Evolutionary conservation across 202 grass and related monocot genomes (phyloP), one percentile per base, ranked within the genome.

Genomic region (Digitaria exilis): DNA sequence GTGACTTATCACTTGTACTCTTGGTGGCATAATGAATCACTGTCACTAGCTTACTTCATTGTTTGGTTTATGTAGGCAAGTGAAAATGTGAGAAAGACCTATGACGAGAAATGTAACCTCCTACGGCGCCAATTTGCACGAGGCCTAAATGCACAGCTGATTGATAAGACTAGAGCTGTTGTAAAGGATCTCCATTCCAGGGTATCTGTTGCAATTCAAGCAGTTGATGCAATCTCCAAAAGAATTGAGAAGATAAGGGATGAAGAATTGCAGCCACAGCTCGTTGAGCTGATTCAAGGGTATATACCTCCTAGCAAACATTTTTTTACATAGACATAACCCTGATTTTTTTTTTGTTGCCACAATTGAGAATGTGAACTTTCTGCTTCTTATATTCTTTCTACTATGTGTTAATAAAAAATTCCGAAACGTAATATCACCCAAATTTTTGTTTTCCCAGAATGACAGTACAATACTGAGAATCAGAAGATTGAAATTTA

Each of bases 241-340:
- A 94, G 93, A 90, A 99, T 96, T 30, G 93, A 99, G 84, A 94
- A 92, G 84, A 87, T 99, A 85, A 90, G 96, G 71, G 96, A 99
- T 86, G 89, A 91, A 66, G 96, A 98, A 85, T 77, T 98, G 61
- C 89, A 83, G 41, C 93, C 87, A 30, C 96, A 99, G 57, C 83
- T 99, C 55, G 89, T 94, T 2, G 96, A 99, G 88, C 89, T 99
- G 45, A 84, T 92, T 82, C 93, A 99, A 79, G 96, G 93, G 96
- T 96, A 99, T 41, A 49, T 60, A 74, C 24, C 6, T 81, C 49
- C 41, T 35, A 24, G 1, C 10, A 37, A 83, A 66, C 30, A 29
- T 42, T 29, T 85, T 26, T 80, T 34, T 72, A 34, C 17, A 66
- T 58, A 7, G 24, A 39, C 21, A 18, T 60, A 56, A 1, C 56